phyloP scores from a whole-genome alignment of 2,329 filamentous ascomycete genomes.

The Hypoxylon sp. region DNA sequence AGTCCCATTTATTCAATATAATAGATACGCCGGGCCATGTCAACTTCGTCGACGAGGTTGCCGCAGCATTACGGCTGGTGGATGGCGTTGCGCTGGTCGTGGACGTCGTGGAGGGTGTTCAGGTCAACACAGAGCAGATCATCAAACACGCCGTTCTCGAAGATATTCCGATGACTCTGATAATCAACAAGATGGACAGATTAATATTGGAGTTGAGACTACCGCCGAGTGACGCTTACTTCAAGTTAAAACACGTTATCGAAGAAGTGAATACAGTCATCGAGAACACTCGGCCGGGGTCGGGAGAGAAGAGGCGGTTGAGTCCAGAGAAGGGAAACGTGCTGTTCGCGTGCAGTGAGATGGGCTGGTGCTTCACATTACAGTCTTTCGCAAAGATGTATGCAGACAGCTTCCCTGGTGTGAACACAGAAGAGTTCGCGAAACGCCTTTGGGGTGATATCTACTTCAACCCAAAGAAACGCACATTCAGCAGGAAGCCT shows the following conservation, averaged over 20 bases:
- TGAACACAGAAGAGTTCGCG: conserved; percentile 87
- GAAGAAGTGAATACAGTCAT: conserved; percentile 98
- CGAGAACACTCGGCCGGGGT: conserved; percentile 85
- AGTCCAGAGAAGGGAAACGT: conserved; percentile 98
- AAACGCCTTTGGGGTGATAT: conserved; percentile 94
- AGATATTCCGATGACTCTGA: conserved; percentile 86
- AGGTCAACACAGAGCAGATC: conserved; percentile 95
- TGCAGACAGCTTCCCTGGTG: conserved; percentile 83
- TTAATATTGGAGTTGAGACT: conserved; percentile 94
- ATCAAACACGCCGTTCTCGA: conserved; percentile 96
- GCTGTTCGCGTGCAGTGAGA: conserved; percentile 91
- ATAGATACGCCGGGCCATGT: conserved; percentile 97
- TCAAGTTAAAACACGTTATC: conserved; percentile 98
- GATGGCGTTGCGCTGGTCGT: conserved; percentile 95
- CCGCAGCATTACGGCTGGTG: conserved; percentile 84
- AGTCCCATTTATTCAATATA: conserved; percentile 95
- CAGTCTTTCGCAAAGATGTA: conserved; percentile 98
- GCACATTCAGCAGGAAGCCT: conserved; percentile 88
- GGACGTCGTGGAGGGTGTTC: conserved; percentile 98
- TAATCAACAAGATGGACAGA: conserved; percentile 98
- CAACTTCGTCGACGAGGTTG: conserved; percentile 98
- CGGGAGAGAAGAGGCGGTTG: conserved; percentile 81
- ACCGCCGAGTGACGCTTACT: conserved; percentile 95
- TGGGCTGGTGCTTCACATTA: conserved; percentile 97
- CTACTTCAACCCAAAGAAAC: conserved; percentile 91